phyloP scores from a whole-genome alignment of 352 stramenopile genomes.

The Globisporangium rhizosaccharum region DNA sequence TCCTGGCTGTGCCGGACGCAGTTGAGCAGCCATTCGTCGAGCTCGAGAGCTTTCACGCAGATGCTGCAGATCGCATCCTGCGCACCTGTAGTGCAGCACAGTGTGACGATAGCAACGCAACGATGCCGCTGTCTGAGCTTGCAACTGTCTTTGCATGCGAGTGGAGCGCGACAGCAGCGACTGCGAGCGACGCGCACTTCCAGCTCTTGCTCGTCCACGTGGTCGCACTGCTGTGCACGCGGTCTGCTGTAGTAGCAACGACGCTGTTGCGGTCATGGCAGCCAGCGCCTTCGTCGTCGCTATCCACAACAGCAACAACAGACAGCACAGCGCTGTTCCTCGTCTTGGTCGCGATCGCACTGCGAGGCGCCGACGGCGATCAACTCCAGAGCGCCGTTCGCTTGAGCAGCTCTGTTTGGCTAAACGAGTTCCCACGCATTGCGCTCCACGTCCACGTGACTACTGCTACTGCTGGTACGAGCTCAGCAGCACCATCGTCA shows the following conservation, averaged over 20 bases:
- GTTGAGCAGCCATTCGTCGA: slow-evolving; percentile 1
- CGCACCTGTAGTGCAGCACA: neutral
- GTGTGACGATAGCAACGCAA: neutral
- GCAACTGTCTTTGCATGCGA: slow-evolving; percentile 4
- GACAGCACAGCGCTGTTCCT: slow-evolving; percentile 19
- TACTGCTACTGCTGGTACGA: no score
- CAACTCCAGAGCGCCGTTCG: slow-evolving; percentile 7
- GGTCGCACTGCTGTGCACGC: slow-evolving; percentile 10
- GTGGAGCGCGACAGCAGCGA: neutral
- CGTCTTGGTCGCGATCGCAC: slow-evolving; percentile 11
- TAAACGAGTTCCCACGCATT: slow-evolving; percentile 21
- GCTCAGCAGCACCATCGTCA: neutral
- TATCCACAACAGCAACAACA: neutral
- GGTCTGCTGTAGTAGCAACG: slow-evolving; percentile 3
- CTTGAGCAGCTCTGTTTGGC: slow-evolving; percentile 25
- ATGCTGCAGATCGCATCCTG: neutral
- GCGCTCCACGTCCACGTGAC: slow-evolving; percentile 10
- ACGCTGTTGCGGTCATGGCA: slow-evolving; percentile 6
- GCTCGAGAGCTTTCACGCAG: neutral
- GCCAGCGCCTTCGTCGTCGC: neutral
- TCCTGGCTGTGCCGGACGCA: neutral
- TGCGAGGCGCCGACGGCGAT: slow-evolving; percentile 9
- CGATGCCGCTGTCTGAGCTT: neutral
- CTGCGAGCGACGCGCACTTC: slow-evolving; percentile 10
- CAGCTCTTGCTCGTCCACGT: slow-evolving; percentile 25